A percentile compares a stretch with the other conserved stretches of the same genome.
phyloP scores from a whole-genome alignment of 2,329 filamentous ascomycete species.

The Aspergillus neotritici region DNA sequence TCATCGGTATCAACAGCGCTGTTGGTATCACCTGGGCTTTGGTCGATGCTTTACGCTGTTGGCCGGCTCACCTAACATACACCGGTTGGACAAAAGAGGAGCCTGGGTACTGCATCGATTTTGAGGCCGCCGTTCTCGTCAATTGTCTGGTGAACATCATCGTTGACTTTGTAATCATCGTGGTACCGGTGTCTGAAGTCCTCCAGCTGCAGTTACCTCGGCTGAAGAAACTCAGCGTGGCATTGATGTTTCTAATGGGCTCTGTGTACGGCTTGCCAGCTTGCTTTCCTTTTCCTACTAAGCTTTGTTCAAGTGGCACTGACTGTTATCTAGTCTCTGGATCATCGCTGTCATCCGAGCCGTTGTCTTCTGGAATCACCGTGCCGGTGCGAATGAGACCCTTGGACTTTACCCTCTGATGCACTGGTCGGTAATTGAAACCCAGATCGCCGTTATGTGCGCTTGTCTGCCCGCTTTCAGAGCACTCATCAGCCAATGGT shows the following conservation, averaged over 20 bases:
- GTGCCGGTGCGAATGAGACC: constrained; percentile 18
- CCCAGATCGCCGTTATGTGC: constrained; percentile 22
- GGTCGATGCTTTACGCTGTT: constrained; percentile 16
- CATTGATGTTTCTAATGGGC: constrained; percentile 17
- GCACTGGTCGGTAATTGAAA: constrained; percentile 26
- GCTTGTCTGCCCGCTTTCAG: constrained; percentile 23
- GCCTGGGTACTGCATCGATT: constrained; percentile 16
- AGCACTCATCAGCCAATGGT: constrained; percentile 17
- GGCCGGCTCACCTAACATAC: constrained; percentile 18
- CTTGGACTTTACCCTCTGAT: constrained; percentile 21
- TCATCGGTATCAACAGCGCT: constrained; percentile 18
- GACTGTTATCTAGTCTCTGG: constrained; percentile 10
- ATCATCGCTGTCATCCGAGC: constrained; percentile 23
- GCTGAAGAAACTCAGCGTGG: constrained; percentile 14
- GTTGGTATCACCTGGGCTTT: constrained; percentile 17
- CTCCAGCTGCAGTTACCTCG: constrained; percentile 14
- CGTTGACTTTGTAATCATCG: constrained; percentile 18
- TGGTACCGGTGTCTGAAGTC: constrained; percentile 19
- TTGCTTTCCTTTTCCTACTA: not conserved
- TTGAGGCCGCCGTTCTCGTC: constrained; percentile 11
- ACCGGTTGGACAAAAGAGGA: constrained; percentile 12
- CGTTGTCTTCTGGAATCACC: constrained; percentile 22
- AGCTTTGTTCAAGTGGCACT: not conserved
- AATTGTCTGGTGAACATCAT: constrained; percentile 18
- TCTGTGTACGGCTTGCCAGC: constrained; percentile 8